Evolutionary conservation across 768 basidiomycete genomes (phyloP).

Genomic region (Strobilomyces echinocephalus): DNA sequence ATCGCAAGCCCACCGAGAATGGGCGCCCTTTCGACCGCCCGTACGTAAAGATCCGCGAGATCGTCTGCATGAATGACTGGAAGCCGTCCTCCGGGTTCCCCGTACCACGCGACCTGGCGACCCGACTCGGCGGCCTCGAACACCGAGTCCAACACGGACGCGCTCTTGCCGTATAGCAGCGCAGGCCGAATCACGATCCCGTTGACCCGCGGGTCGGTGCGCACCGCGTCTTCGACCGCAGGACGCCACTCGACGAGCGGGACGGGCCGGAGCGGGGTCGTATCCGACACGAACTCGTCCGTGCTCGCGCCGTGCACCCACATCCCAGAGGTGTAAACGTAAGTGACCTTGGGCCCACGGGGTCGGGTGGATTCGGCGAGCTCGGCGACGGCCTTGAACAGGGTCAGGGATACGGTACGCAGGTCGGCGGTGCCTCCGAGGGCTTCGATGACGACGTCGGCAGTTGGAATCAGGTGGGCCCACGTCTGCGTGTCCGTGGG

Average conservation of each 20-base stretch:
- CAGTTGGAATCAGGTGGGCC: slow-evolving; percentile 14
- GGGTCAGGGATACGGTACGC: slow-evolving; percentile 11
- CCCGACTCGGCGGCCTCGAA: slow-evolving; percentile 22
- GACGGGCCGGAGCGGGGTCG: slow-evolving; percentile 14
- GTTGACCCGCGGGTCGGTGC: slow-evolving; percentile 17
- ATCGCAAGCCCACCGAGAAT: slow-evolving; percentile 29
- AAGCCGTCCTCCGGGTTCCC: slow-evolving; percentile 21
- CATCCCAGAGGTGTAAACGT: slow-evolving; percentile 30
- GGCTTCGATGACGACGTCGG: slow-evolving; percentile 21
- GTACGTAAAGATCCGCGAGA: slow-evolving; percentile 32
- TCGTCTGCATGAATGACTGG: slow-evolving; percentile 32
- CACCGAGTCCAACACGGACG: slow-evolving; percentile 17
- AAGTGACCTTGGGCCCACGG: slow-evolving; percentile 25
- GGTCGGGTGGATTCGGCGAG: slow-evolving; percentile 17
- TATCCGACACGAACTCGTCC: slow-evolving; percentile 16
- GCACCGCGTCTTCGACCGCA: slow-evolving; percentile 13
- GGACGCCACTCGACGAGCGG: slow-evolving; percentile 20
- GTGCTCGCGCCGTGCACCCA: slow-evolving; percentile 28
- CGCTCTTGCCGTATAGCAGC: slow-evolving; percentile 28
- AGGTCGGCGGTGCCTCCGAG: slow-evolving; percentile 13
- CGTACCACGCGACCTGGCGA: slow-evolving; percentile 22
- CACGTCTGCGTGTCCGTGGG: slow-evolving; percentile 11
- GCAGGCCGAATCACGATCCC: slow-evolving; percentile 34
- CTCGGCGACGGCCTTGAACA: slow-evolving; percentile 16
- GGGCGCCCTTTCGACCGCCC: slow-evolving; percentile 30